A percentile compares a stretch with the other conserved stretches of the same genome.
Evolutionary conservation across 148 eudicot genomes (phyloP).

Genomic region (Agrostemma githago): DNA sequence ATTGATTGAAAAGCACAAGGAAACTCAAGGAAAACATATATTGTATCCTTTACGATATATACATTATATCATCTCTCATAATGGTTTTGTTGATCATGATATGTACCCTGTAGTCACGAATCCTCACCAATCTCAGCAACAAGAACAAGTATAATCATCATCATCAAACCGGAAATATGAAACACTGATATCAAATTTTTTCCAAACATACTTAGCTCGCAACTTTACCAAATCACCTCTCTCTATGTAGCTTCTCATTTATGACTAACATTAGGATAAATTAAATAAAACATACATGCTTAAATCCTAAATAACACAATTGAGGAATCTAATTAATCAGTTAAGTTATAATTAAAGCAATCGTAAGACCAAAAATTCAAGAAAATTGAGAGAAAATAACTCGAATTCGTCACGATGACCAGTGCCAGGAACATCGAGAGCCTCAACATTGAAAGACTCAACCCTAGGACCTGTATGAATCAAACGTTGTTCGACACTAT

Average conservation of each 20-base stretch:
- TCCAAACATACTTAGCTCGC: neutral
- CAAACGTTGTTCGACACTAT: slow-evolving; percentile 54
- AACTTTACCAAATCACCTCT: neutral
- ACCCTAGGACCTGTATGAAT: slow-evolving; percentile 84
- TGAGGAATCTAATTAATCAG: no score
- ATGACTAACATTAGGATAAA: neutral
- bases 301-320: neutral
- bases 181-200: neutral
- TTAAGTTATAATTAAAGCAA: no score
- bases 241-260: neutral
- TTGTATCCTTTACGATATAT: no score
- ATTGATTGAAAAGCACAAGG: no score
- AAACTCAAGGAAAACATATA: no score
- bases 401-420: slow-evolving; percentile 67
- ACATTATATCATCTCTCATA: no score
- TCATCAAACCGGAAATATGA: neutral
- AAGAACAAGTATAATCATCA: neutral
- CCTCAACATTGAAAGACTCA: slow-evolving; percentile 91
- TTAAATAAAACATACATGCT: no score
- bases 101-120: no score
- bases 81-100: no score
- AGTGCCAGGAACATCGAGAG: slow-evolving; percentile 86
- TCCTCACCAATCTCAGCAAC: neutral
- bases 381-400: slow-evolving; percentile 27
- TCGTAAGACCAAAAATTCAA: neutral